Percentiles rank a stretch among this genome's conserved stretches.
These are phyloP conservation scores for Exophiala phaeomuriformis DNA, from an alignment of 2,329 filamentous ascomycete genomes.

Conservation along the genomic window DNA sequence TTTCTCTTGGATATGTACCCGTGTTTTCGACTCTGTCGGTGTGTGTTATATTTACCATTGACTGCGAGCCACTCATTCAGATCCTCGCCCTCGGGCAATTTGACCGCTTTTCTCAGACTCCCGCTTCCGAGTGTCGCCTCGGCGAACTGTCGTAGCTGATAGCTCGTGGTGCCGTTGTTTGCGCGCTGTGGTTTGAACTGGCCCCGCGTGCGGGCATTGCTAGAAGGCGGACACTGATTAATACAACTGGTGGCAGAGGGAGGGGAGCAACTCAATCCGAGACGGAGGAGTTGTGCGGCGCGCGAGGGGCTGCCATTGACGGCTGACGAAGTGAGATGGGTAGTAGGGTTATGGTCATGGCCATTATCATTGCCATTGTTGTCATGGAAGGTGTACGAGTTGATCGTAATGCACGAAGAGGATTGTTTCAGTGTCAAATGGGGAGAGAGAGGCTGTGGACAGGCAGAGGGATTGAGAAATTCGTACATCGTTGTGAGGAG, in stretches of 20 bases:
- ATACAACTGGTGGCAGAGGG: conserved; percentile 33
- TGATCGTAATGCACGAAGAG: conserved; percentile 29
- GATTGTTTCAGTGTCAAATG: conserved; percentile 28
- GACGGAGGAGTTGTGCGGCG: conserved; percentile 32
- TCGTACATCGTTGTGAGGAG: conserved; percentile 79
- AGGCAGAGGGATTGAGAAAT: conserved; percentile 32
- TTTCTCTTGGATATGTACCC: background rate
- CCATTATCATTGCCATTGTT: conserved; percentile 4
- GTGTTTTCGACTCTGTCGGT: background rate
- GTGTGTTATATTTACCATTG: conserved; percentile 57
- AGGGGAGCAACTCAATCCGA: conserved; percentile 33
- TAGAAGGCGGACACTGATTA: conserved; percentile 39
- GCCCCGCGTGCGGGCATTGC: conserved; percentile 79
- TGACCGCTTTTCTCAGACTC: conserved; percentile 91
- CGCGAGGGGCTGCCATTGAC: conserved; percentile 20
- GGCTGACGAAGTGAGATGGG: conserved; percentile 3
- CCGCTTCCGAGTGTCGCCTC: conserved; percentile 94
- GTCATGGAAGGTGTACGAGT: conserved; percentile 25
- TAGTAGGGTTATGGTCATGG: conserved; percentile 12
- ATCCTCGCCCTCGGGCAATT: conserved; percentile 93
- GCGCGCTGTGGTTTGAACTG: conserved; percentile 83
- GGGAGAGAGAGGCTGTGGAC: conserved; percentile 30
- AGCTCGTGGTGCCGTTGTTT: conserved; percentile 79
- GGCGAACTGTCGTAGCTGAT: conserved; percentile 94
- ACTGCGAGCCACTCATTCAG: conserved; percentile 97